Conservation (phyloP, 495 filamentous ascomycete species). For the Xeromyces bisporus region DNA sequence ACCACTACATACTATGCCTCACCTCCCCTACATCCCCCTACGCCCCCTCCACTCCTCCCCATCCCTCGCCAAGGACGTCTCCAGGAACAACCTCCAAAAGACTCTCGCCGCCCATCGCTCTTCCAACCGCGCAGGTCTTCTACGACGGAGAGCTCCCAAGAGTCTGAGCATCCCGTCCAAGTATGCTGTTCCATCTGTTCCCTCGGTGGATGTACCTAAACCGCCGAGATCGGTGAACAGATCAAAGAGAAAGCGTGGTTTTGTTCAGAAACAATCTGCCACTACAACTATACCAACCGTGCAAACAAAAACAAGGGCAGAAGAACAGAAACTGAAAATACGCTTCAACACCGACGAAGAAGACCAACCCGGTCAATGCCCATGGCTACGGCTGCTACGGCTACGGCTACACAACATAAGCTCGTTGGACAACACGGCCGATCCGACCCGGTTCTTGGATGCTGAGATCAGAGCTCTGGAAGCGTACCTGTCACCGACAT, state of each 20-base stretch:
- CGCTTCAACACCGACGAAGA: conserved; percentile 7
- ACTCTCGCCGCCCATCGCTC: conserved; percentile 37
- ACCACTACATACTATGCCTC: too few species aligned
- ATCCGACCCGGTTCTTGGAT: conserved; percentile 16
- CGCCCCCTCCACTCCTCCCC: conserved; percentile 5
- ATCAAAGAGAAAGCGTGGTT: neutral
- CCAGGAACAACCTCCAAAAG: conserved; percentile 20
- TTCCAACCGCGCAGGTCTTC: conserved; percentile 26
- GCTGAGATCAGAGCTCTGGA: conserved; percentile 32
- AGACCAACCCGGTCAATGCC: conserved; percentile 8
- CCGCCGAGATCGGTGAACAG: neutral
- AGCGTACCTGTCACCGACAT: conserved; percentile 21
- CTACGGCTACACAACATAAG: conserved; percentile 18
- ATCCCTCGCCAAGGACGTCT: conserved; percentile 9
- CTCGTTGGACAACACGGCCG: conserved; percentile 1
- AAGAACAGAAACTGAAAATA: conserved; percentile 2
- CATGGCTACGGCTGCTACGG: conserved; percentile 22
- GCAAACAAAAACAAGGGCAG: neutral
- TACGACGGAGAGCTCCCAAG: conserved; percentile 29
- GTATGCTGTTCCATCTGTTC: conserved; percentile 2
- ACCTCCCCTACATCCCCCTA: conserved; percentile 5
- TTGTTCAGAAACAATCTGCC: neutral
- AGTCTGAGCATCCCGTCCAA: neutral
- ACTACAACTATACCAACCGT: neutral
- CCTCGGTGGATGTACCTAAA: neutral